Evolutionary conservation across 108 stramenopile species (phyloP).

Genomic region (Cyclostephanos tholiformis): DNA sequence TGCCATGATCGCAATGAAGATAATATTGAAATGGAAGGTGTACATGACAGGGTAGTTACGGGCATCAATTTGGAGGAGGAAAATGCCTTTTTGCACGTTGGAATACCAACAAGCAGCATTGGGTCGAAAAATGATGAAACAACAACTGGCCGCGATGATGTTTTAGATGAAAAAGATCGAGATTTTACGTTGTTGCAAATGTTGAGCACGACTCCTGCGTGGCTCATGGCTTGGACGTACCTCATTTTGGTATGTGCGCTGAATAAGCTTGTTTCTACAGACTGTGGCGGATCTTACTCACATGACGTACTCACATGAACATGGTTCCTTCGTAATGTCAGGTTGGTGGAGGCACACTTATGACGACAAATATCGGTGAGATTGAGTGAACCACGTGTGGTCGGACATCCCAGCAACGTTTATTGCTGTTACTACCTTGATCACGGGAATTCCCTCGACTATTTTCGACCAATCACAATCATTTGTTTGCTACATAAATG

Average conservation of each 20-base stretch:
- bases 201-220: constrained; percentile 66
- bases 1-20: constrained; percentile 32
- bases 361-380: constrained; percentile 79
- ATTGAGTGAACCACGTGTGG: neutral
- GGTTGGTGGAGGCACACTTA: constrained; percentile 80
- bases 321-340: neutral
- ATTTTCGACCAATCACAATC: neutral
- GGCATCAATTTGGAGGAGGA: constrained; percentile 20
- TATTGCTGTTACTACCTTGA: no score
- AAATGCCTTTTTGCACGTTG: constrained; percentile 32
- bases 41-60: neutral
- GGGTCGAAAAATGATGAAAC: constrained; percentile 1
- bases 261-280: neutral
- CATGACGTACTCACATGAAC: neutral
- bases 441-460: neutral
- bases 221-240: constrained; percentile 81
- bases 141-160: constrained; percentile 25
- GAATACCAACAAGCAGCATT: constrained; percentile 1
- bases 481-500: neutral
- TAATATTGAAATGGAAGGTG: constrained; percentile 16
- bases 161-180: constrained; percentile 2
- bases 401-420: no score
- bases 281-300: neutral
- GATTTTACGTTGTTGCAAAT: constrained; percentile 71
- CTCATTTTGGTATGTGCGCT: constrained; percentile 50